Percentiles rank a stretch among this genome's conserved stretches.
These are phyloP conservation scores for Fusarium citri DNA, from an alignment of 2,329 filamentous ascomycete species.

Conservation along the genomic window DNA sequence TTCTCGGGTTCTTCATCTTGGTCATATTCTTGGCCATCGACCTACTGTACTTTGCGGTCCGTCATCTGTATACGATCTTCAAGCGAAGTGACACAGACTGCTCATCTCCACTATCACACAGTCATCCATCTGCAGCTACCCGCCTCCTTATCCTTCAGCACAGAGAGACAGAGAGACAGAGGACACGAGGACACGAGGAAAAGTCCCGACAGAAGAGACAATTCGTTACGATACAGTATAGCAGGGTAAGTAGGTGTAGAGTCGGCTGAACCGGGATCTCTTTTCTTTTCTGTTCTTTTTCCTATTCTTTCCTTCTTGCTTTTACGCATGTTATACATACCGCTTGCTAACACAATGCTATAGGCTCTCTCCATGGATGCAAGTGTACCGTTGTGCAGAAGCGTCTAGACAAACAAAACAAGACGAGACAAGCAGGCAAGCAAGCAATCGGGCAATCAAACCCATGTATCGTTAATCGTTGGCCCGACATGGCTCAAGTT, in stretches of 20 bases:
- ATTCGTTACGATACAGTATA: slow-evolving; percentile 26
- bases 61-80: slow-evolving; percentile 4
- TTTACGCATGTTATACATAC: not conserved
- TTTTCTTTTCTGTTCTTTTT: not conserved
- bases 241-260: not conserved
- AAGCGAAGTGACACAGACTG: slow-evolving; percentile 17
- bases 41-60: not conserved
- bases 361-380: slow-evolving; percentile 39
- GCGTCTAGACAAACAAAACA: slow-evolving; percentile 6
- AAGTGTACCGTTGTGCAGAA: slow-evolving; percentile 40
- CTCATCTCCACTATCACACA: slow-evolving; percentile 9
- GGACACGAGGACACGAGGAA: slow-evolving; percentile 23
- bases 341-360: slow-evolving; percentile 6
- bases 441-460: not conserved
- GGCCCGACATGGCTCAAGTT: slow-evolving; percentile 44
- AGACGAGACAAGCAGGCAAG: not conserved
- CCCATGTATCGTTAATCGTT: slow-evolving; percentile 26
- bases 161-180: too few species aligned
- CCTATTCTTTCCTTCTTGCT: not conserved
- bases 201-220: slow-evolving; percentile 26
- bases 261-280: not conserved
- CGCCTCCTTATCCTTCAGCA: slow-evolving; percentile 11
- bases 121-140: slow-evolving; percentile 21
- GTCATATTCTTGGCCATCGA: slow-evolving; percentile 1
- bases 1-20: slow-evolving; percentile 20